Evolutionary conservation across 768 basidiomycete genomes (phyloP), one percentile per base, ranked within the genome.

Genomic region (Glaciozyma antarctica): DNA sequence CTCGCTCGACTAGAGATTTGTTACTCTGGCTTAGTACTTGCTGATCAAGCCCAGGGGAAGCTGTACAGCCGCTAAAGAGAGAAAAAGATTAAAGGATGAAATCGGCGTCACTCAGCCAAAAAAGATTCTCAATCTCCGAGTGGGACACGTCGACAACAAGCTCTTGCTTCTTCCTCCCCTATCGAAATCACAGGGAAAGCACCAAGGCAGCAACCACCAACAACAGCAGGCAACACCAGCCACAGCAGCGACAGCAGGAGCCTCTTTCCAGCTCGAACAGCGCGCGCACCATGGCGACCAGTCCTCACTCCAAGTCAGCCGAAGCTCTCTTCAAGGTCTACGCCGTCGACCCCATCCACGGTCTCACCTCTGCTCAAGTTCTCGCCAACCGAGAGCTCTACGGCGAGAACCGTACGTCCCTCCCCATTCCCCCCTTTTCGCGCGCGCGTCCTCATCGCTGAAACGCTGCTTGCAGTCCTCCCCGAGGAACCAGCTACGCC

Each of bases 401-500:
- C 74, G 92, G 92, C 70, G 87, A 82, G 79, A 95, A 95, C 75
- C 88, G 89, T 87, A 60, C 64, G 81, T 67, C 53, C 26, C 17
- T 34, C 34, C 49, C 19, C 24, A 43, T 32, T n/a, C n/a, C n/a
- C 34, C 63, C 30, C 26, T 12, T 30, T 6, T 45, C 26, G 6
- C 0, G 3, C 22, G 32, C 51, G 44, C 16, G 22, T 43, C 55
- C n/a, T 13, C n/a, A 3, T 13, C 21, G 32, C 1, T 53, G 38
- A 61, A 28, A n/a, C n/a, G n/a, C 41, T 10, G 9, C 12, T 1
- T 21, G 26, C 76, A 98, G 94, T 89, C 75, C 81, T 99, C 10
- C 93, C 94, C 16, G 91, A 95, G 74, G 90, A 93, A 15, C 86
- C 89, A 0, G 79, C 89, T 5, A 95, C 94, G 6, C 89, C 93